Percentiles rank a stretch among this genome's conserved stretches.
These are phyloP conservation scores for Candida dubliniensis DNA, from an alignment of 1,139 yeast genomes.

Conservation along the genomic window DNA sequence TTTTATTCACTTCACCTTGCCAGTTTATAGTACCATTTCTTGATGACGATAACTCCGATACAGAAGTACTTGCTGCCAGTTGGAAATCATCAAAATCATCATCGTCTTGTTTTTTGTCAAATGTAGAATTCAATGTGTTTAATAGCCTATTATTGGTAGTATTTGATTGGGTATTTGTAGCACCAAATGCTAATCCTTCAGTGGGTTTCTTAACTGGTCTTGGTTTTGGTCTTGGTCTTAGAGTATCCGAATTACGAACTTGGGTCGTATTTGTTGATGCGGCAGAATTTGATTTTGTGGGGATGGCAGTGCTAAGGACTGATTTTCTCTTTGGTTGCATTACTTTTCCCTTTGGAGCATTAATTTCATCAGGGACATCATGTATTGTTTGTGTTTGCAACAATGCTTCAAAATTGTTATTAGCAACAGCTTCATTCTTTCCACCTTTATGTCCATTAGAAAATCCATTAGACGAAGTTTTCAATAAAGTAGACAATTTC, in stretches of 20 bases:
- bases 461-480: conserved; percentile 14
- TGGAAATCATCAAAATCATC: conserved; percentile 37
- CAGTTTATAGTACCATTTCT: conserved; percentile 19
- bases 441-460: not conserved
- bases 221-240: conserved; percentile 6
- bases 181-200: conserved; percentile 24
- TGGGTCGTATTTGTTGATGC: not conserved
- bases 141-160: conserved; percentile 20
- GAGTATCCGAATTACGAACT: not conserved
- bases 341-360: conserved; percentile 14
- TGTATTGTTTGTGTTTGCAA: conserved; percentile 35
- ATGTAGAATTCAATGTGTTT: conserved; percentile 23
- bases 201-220: conserved; percentile 11
- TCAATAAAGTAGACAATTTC: conserved; percentile 30
- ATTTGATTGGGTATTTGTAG: conserved; percentile 17
- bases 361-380: conserved; percentile 12
- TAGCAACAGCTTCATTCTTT: conserved; percentile 3
- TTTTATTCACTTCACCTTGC: conserved; percentile 19
- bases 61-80: conserved; percentile 17
- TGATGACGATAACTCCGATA: conserved; percentile 2
- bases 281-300: not conserved
- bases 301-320: conserved; percentile 4
- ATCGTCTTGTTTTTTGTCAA: conserved; percentile 19
- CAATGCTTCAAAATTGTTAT: conserved; percentile 29
- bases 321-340: conserved; percentile 16